Percentiles rank a stretch among this genome's conserved stretches.
Conservation (phyloP, 345 rosid species). For the Lenwebbia sp. region DNA sequence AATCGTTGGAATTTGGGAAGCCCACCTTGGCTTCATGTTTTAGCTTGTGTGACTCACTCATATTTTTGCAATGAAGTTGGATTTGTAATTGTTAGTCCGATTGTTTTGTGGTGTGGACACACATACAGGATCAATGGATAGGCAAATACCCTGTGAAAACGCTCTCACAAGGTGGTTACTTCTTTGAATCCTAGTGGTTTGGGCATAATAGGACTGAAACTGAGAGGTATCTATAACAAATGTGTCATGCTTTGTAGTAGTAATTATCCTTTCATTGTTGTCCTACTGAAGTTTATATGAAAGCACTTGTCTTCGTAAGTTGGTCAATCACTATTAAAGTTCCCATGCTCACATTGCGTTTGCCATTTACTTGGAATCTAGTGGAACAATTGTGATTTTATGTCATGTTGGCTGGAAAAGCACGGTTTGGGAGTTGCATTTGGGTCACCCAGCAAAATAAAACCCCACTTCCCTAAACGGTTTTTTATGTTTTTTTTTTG, state of each 20-base stretch:
- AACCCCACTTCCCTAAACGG: neutral
- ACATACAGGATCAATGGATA: neutral
- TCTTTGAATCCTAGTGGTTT: neutral
- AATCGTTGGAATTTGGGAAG: neutral
- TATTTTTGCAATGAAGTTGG: neutral
- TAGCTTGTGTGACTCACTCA: neutral
- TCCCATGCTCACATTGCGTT: neutral
- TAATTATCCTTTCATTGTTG: neutral
- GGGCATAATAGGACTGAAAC: neutral
- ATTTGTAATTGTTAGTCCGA: neutral
- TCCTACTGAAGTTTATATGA: neutral
- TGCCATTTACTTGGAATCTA: neutral
- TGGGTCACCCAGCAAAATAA: neutral
- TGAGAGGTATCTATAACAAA: neutral
- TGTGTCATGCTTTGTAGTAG: neutral
- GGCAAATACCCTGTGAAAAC: neutral
- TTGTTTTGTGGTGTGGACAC: neutral
- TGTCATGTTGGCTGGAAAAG: neutral
- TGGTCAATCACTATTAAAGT: neutral
- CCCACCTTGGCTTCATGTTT: neutral
- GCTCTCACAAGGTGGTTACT: neutral
- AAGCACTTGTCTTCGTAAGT: neutral
- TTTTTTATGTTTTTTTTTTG: too few relatives aligned
- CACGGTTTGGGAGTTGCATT: neutral
- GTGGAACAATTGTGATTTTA: neutral